Conservation (phyloP, 768 basidiomycete genomes). For the Hypholoma sublateritium region DNA sequence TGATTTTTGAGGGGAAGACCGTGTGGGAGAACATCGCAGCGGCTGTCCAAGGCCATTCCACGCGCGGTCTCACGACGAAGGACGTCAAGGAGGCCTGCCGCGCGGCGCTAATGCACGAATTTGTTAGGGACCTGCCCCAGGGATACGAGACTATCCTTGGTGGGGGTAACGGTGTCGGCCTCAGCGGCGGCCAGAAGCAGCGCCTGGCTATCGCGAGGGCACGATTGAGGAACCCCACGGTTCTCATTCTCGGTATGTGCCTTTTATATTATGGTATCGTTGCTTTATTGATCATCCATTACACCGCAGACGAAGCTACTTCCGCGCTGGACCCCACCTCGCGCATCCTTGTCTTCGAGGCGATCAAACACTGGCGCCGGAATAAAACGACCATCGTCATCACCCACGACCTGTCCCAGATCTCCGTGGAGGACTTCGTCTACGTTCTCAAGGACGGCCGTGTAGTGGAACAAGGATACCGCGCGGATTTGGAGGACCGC, state of each 20-base stretch:
- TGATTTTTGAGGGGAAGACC: conserved; percentile 3
- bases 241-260: conserved; percentile 85
- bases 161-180: conserved; percentile 50
- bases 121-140: conserved; percentile 3
- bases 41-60: background rate
- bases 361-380: conserved; percentile 62
- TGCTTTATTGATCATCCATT: conserved; percentile 30
- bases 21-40: conserved; percentile 7
- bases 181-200: conserved; percentile 94
- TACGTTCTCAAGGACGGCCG: conserved; percentile 84
- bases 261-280: background rate
- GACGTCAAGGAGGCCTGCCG: conserved; percentile 6
- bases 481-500: conserved; percentile 68
- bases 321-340: conserved; percentile 86
- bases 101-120: conserved; percentile 7
- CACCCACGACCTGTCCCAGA: conserved; percentile 92
- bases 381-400: conserved; percentile 91
- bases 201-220: conserved; percentile 88
- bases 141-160: conserved; percentile 1
- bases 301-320: conserved; percentile 68
- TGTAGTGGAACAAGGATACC: conserved; percentile 87
- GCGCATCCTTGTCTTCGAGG: conserved; percentile 81
- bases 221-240: conserved; percentile 78
- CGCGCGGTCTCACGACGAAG: background rate
- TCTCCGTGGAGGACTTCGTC: conserved; percentile 76